phyloP scores from a whole-genome alignment of 495 filamentous ascomycete genomes.

The Penicillium alfredii region DNA sequence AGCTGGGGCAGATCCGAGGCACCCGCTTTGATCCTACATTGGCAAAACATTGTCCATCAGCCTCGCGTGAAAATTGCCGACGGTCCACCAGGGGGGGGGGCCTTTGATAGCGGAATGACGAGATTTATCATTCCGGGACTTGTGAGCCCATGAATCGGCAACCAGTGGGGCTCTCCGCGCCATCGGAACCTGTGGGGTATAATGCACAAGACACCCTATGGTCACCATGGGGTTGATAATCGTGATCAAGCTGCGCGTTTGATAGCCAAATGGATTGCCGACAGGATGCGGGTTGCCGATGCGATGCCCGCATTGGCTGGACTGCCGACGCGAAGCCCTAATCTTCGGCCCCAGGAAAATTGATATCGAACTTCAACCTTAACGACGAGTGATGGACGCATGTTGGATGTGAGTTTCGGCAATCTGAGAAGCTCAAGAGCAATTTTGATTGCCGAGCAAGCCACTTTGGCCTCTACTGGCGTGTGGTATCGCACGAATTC shows the following conservation, averaged over 20 bases:
- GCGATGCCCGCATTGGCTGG: slow-evolving; percentile 10
- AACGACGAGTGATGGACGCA: background rate
- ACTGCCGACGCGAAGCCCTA: slow-evolving; percentile 15
- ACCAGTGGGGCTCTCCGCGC: no score
- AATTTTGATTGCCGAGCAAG: no score
- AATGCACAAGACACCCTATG: no score
- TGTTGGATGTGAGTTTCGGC: no score
- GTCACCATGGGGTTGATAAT: slow-evolving; percentile 1
- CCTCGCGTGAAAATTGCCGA: slow-evolving; percentile 5
- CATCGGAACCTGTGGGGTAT: no score
- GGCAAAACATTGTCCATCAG: background rate
- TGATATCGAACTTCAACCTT: background rate
- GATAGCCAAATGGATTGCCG: slow-evolving; percentile 10
- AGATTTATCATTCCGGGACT: background rate
- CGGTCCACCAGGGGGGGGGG: background rate
- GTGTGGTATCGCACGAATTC: no score
- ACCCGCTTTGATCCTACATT: no score
- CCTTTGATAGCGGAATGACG: slow-evolving; percentile 6
- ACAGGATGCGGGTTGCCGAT: slow-evolving; percentile 14
- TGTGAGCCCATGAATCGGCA: no score
- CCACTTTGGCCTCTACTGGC: no score
- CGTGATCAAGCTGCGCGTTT: slow-evolving; percentile 1
- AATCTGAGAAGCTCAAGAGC: no score
- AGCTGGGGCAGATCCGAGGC: slow-evolving; percentile 9
- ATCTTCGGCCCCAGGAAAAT: slow-evolving; percentile 7